These are phyloP conservation scores for Trichoderma sp. DNA, from an alignment of 2,329 filamentous ascomycete species.

Conservation along the genomic window DNA sequence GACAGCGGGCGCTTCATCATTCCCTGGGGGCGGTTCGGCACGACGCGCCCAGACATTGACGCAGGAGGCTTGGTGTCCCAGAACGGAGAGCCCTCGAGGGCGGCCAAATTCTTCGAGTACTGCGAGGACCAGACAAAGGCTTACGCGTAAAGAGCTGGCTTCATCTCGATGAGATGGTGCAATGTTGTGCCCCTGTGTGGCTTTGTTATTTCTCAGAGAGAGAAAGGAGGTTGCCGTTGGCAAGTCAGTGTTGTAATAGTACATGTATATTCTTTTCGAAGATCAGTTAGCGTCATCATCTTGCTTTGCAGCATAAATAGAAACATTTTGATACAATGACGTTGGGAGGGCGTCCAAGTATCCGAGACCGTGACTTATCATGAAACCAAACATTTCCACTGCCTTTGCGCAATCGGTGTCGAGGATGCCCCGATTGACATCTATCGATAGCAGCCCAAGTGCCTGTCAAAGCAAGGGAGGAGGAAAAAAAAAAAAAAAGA, in stretches of 20 bases:
- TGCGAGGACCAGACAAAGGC: slow-evolving; percentile 18
- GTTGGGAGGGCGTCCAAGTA: not conserved
- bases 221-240: not conserved
- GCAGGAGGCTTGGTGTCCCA: not conserved
- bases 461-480: not conserved
- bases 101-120: slow-evolving; percentile 23
- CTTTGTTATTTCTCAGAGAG: not conserved
- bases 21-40: slow-evolving; percentile 25
- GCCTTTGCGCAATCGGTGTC: not conserved
- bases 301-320: not conserved
- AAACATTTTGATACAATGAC: not conserved
- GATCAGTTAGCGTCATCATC: not conserved
- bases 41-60: slow-evolving; percentile 21
- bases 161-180: not conserved
- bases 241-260: not conserved
- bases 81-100: not conserved
- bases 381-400: not conserved
- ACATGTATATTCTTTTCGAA: slow-evolving; percentile 11
- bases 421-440: not conserved
- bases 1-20: slow-evolving; percentile 26
- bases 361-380: too few species aligned
- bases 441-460: not conserved
- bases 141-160: not conserved
- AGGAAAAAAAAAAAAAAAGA: not conserved
- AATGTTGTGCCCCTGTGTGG: not conserved